Percentiles rank a stretch among this genome's conserved stretches.
These are phyloP conservation scores for Ophiostoma piceae DNA, from an alignment of 2,329 filamentous ascomycete genomes.

Conservation along the genomic window DNA sequence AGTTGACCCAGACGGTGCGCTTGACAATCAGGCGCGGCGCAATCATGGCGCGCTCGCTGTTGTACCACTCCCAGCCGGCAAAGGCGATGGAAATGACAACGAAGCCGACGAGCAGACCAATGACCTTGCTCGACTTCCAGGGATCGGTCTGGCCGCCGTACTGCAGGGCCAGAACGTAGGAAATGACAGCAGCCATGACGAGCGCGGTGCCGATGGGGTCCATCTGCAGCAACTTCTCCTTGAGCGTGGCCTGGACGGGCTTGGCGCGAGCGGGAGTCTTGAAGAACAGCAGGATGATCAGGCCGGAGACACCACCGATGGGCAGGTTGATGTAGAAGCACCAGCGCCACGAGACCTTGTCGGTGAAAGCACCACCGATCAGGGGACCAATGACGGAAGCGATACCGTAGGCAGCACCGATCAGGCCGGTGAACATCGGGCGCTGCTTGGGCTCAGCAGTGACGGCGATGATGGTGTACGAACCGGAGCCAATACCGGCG, in stretches of 20 bases:
- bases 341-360: slow-evolving; percentile 31
- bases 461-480: slow-evolving; percentile 40
- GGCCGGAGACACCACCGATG: slow-evolving; percentile 31
- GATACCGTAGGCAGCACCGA: slow-evolving; percentile 29
- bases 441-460: slow-evolving; percentile 28
- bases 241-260: slow-evolving; percentile 31
- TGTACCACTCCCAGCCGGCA: slow-evolving; percentile 33
- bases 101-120: slow-evolving; percentile 36
- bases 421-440: slow-evolving; percentile 32
- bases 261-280: slow-evolving; percentile 34
- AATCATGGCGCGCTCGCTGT: slow-evolving; percentile 48
- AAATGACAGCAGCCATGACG: slow-evolving; percentile 38
- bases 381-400: slow-evolving; percentile 33
- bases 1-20: slow-evolving; percentile 41
- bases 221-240: slow-evolving; percentile 41
- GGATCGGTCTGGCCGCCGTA: slow-evolving; percentile 39
- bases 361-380: slow-evolving; percentile 31
- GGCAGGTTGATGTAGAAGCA: slow-evolving; percentile 35
- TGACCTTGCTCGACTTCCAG: slow-evolving; percentile 36
- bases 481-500: slow-evolving; percentile 39
- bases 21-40: slow-evolving; percentile 41
- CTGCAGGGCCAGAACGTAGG: slow-evolving; percentile 40
- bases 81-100: slow-evolving; percentile 32
- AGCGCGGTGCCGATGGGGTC: slow-evolving; percentile 39
- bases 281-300: slow-evolving; percentile 36